A percentile compares a stretch with the other conserved stretches of the same genome.
These are phyloP conservation scores for Podaxis carcinomalis DNA, from an alignment of 768 basidiomycete genomes.

Conservation along the genomic window DNA sequence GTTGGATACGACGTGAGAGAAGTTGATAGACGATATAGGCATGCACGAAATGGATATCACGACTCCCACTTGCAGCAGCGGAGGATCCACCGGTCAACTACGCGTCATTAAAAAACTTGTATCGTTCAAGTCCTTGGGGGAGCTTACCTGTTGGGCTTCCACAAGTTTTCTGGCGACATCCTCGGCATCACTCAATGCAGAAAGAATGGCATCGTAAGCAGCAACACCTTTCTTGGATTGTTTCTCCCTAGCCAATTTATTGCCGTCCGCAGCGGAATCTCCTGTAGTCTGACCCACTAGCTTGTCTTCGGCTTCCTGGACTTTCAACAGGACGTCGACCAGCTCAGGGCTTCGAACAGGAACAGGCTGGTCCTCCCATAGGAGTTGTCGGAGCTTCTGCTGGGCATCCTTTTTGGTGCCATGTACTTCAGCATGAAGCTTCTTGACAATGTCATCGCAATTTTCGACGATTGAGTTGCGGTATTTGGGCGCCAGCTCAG, in stretches of 20 bases:
- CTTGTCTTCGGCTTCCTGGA: conserved; percentile 71
- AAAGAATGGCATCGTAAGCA: conserved; percentile 82
- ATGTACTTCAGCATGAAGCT: conserved; percentile 42
- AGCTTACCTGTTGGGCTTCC: conserved; percentile 76
- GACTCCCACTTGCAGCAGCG: conserved; percentile 38
- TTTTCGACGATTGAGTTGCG: conserved; percentile 60
- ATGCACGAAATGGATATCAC: conserved; percentile 83
- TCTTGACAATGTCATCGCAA: conserved; percentile 49
- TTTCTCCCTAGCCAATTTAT: conserved; percentile 17
- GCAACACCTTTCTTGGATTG: conserved; percentile 74
- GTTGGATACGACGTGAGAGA: conserved; percentile 80
- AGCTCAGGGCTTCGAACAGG: conserved; percentile 89
- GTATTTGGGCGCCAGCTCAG: conserved; percentile 54
- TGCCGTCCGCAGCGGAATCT: not conserved
- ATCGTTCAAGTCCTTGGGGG: not conserved
- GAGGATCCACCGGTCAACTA: conserved; percentile 29
- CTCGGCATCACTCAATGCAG: conserved; percentile 87
- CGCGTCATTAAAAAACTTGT: not conserved
- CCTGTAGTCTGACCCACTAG: conserved; percentile 29
- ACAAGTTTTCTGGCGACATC: conserved; percentile 73
- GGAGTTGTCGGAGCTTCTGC: conserved; percentile 51
- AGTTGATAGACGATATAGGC: conserved; percentile 86
- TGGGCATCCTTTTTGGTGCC: conserved; percentile 30
- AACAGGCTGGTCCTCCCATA: conserved; percentile 81
- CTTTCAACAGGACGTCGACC: conserved; percentile 79